These are phyloP conservation scores for Porogramme epimiltina DNA, from an alignment of 1,284 basidiomycete species.

Conservation along the genomic window DNA sequence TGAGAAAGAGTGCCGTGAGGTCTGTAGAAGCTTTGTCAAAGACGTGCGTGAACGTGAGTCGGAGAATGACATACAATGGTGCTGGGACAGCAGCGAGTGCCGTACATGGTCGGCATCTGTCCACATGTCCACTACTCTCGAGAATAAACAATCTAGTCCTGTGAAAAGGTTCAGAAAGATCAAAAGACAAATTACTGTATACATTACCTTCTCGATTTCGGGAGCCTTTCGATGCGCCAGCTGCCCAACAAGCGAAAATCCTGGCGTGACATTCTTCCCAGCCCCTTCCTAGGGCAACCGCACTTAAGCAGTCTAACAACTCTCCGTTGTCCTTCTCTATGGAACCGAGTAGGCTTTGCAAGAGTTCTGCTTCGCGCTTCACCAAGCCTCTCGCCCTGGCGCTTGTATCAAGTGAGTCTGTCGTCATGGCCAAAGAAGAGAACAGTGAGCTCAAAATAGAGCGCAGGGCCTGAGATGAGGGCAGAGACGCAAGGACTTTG, in stretches of 20 bases:
- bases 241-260: constrained; percentile 68
- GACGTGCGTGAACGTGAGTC: background rate
- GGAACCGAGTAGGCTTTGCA: constrained; percentile 51
- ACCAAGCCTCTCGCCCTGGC: constrained; percentile 42
- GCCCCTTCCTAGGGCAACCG: constrained; percentile 52
- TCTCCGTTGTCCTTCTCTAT: constrained; percentile 45
- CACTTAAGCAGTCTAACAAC: constrained; percentile 52
- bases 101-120: constrained; percentile 67
- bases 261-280: constrained; percentile 65
- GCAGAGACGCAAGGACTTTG: constrained; percentile 46
- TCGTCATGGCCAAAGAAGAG: constrained; percentile 40
- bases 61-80: constrained; percentile 54
- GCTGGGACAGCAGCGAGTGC: constrained; percentile 69
- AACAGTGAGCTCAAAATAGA: constrained; percentile 63
- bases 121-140: constrained; percentile 60
- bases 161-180: background rate
- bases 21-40: constrained; percentile 41
- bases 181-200: background rate
- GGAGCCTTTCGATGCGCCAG: constrained; percentile 33
- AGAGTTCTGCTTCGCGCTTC: constrained; percentile 52
- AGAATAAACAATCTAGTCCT: constrained; percentile 54
- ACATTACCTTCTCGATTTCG: constrained; percentile 42
- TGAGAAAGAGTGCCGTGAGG: constrained; percentile 70
- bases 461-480: constrained; percentile 56
- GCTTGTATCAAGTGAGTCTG: constrained; percentile 33